Conservation (phyloP, 192 early-diverging fungal genomes). For the Umbelopsis ramanniana region DNA sequence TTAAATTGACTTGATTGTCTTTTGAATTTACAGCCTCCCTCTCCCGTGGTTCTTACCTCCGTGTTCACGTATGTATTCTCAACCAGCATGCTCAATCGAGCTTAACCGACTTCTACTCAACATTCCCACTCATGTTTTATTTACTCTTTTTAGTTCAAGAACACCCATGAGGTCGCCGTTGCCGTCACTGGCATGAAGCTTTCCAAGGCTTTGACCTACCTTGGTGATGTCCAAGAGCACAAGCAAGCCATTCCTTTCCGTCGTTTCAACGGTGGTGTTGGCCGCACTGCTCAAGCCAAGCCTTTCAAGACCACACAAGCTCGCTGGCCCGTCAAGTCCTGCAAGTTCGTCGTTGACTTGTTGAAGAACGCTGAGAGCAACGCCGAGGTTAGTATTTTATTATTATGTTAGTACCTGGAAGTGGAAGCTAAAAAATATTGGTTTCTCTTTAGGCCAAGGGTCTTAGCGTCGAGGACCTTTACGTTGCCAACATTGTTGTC, state of each 20-base stretch:
- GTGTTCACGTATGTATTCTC: slow-evolving; percentile 56
- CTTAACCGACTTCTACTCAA: too few species aligned
- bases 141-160: slow-evolving; percentile 78
- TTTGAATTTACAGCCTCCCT: slow-evolving; percentile 59
- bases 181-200: slow-evolving; percentile 94
- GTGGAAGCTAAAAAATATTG: neutral
- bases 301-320: slow-evolving; percentile 85
- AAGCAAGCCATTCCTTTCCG: slow-evolving; percentile 98
- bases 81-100: neutral
- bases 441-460: slow-evolving; percentile 74
- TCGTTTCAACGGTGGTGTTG: slow-evolving; percentile 95
- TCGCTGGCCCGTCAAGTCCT: slow-evolving; percentile 98
- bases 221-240: slow-evolving; percentile 94
- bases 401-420: neutral
- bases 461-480: slow-evolving; percentile 84
- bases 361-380: slow-evolving; percentile 98
- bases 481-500: slow-evolving; percentile 95
- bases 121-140: neutral
- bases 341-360: slow-evolving; percentile 90
- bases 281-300: slow-evolving; percentile 97
- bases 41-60: slow-evolving; percentile 83
- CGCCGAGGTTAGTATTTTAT: slow-evolving; percentile 72
- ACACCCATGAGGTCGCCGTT: slow-evolving; percentile 95
- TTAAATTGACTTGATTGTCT: neutral
- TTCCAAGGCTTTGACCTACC: slow-evolving; percentile 88